These are phyloP conservation scores for Acaromyces ingoldii DNA, from an alignment of 1,284 basidiomycete genomes.

Conservation along the genomic window DNA sequence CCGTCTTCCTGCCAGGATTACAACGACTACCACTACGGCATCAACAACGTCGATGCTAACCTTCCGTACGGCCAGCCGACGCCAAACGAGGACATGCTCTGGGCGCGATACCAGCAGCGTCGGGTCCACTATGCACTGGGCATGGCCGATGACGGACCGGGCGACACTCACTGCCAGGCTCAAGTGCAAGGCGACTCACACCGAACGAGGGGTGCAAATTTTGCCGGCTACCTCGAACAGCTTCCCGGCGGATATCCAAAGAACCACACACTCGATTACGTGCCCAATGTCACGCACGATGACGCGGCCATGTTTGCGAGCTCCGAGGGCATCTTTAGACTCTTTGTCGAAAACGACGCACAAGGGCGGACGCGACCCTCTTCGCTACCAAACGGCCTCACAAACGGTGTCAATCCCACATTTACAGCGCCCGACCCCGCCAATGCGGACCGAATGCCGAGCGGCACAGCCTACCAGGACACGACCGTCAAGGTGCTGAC, in stretches of 20 bases:
- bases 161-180: slow-evolving; percentile 34
- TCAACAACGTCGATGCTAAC: slow-evolving; percentile 9
- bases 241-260: slow-evolving; percentile 2
- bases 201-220: slow-evolving; percentile 29
- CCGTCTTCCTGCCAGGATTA: background rate
- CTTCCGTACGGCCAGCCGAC: slow-evolving; percentile 16
- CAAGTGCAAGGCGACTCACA: slow-evolving; percentile 34
- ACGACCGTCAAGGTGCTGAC: too few relatives aligned
- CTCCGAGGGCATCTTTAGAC: too few relatives aligned
- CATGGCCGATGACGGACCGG: slow-evolving; percentile 23
- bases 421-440: too few relatives aligned
- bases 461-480: too few relatives aligned
- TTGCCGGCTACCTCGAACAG: slow-evolving; percentile 2
- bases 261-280: slow-evolving; percentile 6
- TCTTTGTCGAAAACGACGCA: too few relatives aligned
- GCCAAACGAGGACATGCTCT: slow-evolving; percentile 13
- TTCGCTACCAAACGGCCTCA: too few relatives aligned
- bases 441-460: too few relatives aligned
- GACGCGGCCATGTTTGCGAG: too few relatives aligned
- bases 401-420: too few relatives aligned
- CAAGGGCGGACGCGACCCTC: too few relatives aligned
- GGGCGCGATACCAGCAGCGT: slow-evolving; percentile 22
- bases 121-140: slow-evolving; percentile 29
- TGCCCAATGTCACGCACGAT: too few relatives aligned
- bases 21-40: slow-evolving; percentile 23